Percentiles rank a stretch among this genome's conserved stretches.
Evolutionary conservation across 495 filamentous ascomycete genomes (phyloP).

Genomic region (Umbilicaria muhlenbergii): DNA sequence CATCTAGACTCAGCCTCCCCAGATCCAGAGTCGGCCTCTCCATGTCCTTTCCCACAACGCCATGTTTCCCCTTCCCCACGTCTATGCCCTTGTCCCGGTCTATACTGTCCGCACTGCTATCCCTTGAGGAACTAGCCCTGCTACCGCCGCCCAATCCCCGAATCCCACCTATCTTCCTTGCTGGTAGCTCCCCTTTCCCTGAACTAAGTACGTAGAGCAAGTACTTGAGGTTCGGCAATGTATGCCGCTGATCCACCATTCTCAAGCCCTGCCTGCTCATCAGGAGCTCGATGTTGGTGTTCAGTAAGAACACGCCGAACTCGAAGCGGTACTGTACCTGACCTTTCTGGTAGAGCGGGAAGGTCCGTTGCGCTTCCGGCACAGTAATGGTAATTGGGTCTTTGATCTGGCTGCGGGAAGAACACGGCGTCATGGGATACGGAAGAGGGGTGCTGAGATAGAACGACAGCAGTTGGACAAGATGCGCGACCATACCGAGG

Average conservation of each 20-base stretch:
- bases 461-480: constrained; percentile 61
- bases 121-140: constrained; percentile 23
- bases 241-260: constrained; percentile 76
- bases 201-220: constrained; percentile 75
- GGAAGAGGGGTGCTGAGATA: constrained; percentile 69
- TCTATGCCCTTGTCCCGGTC: constrained; percentile 21
- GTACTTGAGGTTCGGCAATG: constrained; percentile 84
- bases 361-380: constrained; percentile 45
- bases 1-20: not conserved
- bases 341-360: constrained; percentile 66
- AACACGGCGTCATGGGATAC: constrained; percentile 58
- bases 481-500: constrained; percentile 64
- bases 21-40: not conserved
- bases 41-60: not conserved
- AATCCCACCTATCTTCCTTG: constrained; percentile 62
- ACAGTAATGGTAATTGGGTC: constrained; percentile 63
- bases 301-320: constrained; percentile 86
- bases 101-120: constrained; percentile 33
- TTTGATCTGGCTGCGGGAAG: constrained; percentile 59
- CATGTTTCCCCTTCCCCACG: constrained; percentile 17
- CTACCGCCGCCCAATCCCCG: constrained; percentile 35
- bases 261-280: constrained; percentile 57
- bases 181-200: constrained; percentile 59
- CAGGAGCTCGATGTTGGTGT: constrained; percentile 83
- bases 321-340: constrained; percentile 76